phyloP scores from a whole-genome alignment of 2,329 filamentous ascomycete genomes.

The Stagonosporopsis cucurbitacearum region DNA sequence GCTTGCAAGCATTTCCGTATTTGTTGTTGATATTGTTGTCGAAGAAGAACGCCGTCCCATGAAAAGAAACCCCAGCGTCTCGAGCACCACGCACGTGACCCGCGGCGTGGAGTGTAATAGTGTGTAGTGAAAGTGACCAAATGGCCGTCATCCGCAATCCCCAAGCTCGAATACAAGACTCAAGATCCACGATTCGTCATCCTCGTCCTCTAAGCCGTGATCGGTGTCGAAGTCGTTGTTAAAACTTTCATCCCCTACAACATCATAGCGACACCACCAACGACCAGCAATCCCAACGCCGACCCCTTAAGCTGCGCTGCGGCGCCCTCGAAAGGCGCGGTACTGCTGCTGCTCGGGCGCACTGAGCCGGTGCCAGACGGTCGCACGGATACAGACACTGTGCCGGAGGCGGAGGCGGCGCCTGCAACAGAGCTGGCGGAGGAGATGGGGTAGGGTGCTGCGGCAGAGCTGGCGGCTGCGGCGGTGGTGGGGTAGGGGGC shows the following conservation, averaged over 20 bases:
- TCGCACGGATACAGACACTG: constrained; percentile 18
- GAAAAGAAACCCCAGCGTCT: too few species aligned
- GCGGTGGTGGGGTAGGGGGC: background rate
- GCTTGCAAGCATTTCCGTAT: too few species aligned
- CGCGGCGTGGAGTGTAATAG: too few species aligned
- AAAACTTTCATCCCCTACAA: background rate
- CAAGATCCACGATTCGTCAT: too few species aligned
- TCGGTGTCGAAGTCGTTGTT: too few species aligned
- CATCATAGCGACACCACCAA: constrained; percentile 43
- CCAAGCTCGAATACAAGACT: too few species aligned
- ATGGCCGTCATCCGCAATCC: too few species aligned
- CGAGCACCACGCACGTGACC: too few species aligned
- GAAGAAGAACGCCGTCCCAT: too few species aligned
- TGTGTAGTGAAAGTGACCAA: too few species aligned
- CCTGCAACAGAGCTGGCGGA: background rate
- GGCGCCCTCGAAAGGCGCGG: constrained; percentile 38
- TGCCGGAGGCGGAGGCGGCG: constrained; percentile 34
- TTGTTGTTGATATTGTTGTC: too few species aligned
- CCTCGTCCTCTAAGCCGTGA: too few species aligned
- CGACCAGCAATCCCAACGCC: constrained; percentile 37
- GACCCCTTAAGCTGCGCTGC: constrained; percentile 36
- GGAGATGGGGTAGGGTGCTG: constrained; percentile 3
- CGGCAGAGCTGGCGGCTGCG: background rate
- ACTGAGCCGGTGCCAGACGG: constrained; percentile 21
- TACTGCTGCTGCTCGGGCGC: constrained; percentile 23